Base-by-base conservation (phyloP, 2,329 filamentous ascomycete genomes). In the Sporothrix brasiliensis region DNA sequence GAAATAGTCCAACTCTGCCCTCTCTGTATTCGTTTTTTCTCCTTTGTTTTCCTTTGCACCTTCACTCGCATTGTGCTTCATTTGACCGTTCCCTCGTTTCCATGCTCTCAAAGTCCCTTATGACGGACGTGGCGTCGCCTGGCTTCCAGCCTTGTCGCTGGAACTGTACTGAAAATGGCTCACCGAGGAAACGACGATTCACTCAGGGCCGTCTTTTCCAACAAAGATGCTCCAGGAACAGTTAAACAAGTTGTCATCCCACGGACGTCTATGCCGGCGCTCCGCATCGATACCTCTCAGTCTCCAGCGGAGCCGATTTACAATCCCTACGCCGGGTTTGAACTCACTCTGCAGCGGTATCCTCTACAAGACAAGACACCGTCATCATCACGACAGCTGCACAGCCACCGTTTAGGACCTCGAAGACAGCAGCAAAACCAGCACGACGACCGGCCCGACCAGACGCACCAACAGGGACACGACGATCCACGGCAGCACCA, bases 131-230 rank as follows among this genome's bases (percentile, higher is more conserved):
- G 61, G 47, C 54, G 49, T 56, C 52, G 16, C 49, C 52, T 41
- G 68, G 68, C 70, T 67, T 24, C 63, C 63, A 68, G 70, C 68
- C 68, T 47, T 44, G 30, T 47, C 24, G 68, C 70, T 60, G 70
- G 70, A 65, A 52, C 54, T 50, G 41, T 60, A 24, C 27, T 41
- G 7, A 68, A 63, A 47, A 72, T 72, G 70, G 68, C 24, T 13
- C n/a, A 58, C n/a, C 50, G 30, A 19, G 44, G 63, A 44, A 49
- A 68, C 47, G 53, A n/a, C 3, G 9, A 47, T n/a, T 30, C 41
- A 6, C 39, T 19, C 27, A 24, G 21, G n/a, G 27, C 44, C 24
- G 54, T 60, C 24, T 52, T 27, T 21, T 34, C 53, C 53, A 24
- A 60, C 53, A 39, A 27, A 5, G 27, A 14, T 13, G 27, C 41